phyloP scores from a whole-genome alignment of 257 asterid genomes.

The Paraleonurus japonicus region DNA sequence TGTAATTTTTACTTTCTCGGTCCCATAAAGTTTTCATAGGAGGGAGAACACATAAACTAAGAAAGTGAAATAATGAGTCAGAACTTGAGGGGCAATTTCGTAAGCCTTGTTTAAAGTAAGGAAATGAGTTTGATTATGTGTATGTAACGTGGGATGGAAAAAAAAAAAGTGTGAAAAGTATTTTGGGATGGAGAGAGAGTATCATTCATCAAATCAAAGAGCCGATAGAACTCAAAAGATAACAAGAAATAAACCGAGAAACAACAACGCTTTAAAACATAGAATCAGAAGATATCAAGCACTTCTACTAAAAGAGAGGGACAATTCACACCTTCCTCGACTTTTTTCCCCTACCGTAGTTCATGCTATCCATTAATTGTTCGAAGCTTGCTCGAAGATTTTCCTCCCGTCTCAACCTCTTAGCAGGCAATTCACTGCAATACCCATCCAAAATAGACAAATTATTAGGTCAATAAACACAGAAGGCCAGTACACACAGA shows the following conservation, averaged over 20 bases:
- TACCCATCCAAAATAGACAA: background rate
- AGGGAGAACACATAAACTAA: too few relatives aligned
- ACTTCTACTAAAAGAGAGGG: background rate
- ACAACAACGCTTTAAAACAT: background rate
- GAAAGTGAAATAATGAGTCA: too few relatives aligned
- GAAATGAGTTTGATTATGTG: too few relatives aligned
- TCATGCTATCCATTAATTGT: constrained; percentile 77
- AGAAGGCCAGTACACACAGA: background rate
- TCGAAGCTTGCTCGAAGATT: constrained; percentile 53
- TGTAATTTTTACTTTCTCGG: background rate
- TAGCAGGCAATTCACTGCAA: constrained; percentile 47
- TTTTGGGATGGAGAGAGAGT: too few relatives aligned
- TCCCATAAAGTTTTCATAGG: too few relatives aligned
- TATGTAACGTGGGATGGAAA: too few relatives aligned
- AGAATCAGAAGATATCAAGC: constrained; percentile 10
- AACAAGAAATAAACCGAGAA: background rate
- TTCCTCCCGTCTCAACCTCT: constrained; percentile 63
- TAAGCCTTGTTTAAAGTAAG: too few relatives aligned
- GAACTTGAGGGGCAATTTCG: too few relatives aligned
- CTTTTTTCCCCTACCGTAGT: constrained; percentile 60
- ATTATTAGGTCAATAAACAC: background rate
- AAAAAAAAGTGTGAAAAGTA: too few relatives aligned
- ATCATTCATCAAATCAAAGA: background rate
- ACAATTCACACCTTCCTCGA: constrained; percentile 59
- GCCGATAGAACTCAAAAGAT: background rate